These are phyloP conservation scores for Lachancea fermentati DNA, from an alignment of 805 yeast genomes.

Conservation along the genomic window DNA sequence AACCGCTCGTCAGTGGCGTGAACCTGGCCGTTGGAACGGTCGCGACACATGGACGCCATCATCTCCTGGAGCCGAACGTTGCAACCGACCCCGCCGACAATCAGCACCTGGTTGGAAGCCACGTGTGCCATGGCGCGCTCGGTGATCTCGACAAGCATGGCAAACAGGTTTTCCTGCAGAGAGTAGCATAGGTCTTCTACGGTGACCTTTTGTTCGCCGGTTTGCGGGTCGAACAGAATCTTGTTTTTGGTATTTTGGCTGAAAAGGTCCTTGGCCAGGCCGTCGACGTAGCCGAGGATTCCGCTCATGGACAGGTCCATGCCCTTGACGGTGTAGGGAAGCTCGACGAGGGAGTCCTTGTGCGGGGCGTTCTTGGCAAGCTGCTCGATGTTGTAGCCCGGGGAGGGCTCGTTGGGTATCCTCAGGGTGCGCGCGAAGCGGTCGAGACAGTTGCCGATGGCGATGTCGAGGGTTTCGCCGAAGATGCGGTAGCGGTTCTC, in stretches of 20 bases:
- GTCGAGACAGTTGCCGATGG: slow-evolving; percentile 95
- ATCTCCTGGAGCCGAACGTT: slow-evolving; percentile 85
- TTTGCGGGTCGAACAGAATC: slow-evolving; percentile 33
- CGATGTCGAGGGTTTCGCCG: slow-evolving; percentile 98
- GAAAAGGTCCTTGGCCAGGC: slow-evolving; percentile 67
- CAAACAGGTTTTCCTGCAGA: slow-evolving; percentile 84
- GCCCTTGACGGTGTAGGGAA: slow-evolving; percentile 97
- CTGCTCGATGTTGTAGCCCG: slow-evolving; percentile 96
- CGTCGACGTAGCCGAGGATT: slow-evolving; percentile 78
- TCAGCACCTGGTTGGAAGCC: slow-evolving; percentile 76
- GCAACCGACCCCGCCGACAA: slow-evolving; percentile 99
- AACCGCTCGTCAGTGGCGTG: slow-evolving; percentile 95
- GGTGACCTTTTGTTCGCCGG: slow-evolving; percentile 49
- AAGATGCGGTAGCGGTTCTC: slow-evolving; percentile 92
- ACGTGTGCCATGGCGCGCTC: slow-evolving; percentile 99
- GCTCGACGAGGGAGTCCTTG: slow-evolving; percentile 48
- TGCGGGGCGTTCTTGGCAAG: slow-evolving; percentile 64
- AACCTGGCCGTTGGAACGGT: slow-evolving; percentile 74
- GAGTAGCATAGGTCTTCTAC: slow-evolving; percentile 89
- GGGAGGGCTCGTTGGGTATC: slow-evolving; percentile 91
- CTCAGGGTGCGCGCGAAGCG: slow-evolving; percentile 87
- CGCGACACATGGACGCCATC: slow-evolving; percentile 94
- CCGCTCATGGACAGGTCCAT: slow-evolving; percentile 99
- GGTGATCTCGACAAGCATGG: slow-evolving; percentile 96
- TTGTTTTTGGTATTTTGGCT: slow-evolving; percentile 37